Base-by-base conservation (phyloP, 495 filamentous ascomycete genomes). In the Daldinia grandis region DNA sequence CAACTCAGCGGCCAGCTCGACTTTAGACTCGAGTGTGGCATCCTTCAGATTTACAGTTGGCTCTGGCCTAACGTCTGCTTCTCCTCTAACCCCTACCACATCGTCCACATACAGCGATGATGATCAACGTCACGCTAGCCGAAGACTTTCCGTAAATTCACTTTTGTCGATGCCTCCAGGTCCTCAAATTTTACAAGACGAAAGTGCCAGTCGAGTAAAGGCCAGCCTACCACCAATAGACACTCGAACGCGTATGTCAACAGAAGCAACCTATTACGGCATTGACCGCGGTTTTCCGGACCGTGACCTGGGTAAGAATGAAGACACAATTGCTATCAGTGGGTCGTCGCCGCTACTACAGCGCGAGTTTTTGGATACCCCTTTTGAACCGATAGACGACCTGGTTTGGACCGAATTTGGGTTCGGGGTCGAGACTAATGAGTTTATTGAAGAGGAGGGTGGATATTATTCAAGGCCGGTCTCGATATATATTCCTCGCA, bases 381-480 rank as follows among this genome's bases (percentile, higher is more conserved):
- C 68, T 28, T 59, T 72, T 9, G 68, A 78, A 65, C 51, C 54
- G n/a, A 51, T 40, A 4, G 59, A 68, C 8, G 74, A 76, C 19
- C 42, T 69, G 19, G 56, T 54, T 33, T 75, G 68, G 73, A 71
- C 66, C 5, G 78, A 84, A 63, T 81, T 84, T 67, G 82, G 83
- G 14, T 82, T 86, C 71, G 79, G 84, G 31, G 68, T 84, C 40
- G 77, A 83, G 66, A 70, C 78, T 31, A 82, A 80, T 38, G 81
- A 86, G 54, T 78, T 81, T 5, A 81, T 81, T 31, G 86, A 87
- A 31, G 81, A 84, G 51, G 81, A 83, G 27, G 85, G 84, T 17
- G 86, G 86, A 7, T 94, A 94, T 67, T 94, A 95, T 80, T 83
- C 86, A 4, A 87, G 86, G 15, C 86, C 89, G 2, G 89, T 92